Evolutionary conservation across 1,139 yeast species (phyloP).

Genomic region (Kodamaea derodonti): DNA sequence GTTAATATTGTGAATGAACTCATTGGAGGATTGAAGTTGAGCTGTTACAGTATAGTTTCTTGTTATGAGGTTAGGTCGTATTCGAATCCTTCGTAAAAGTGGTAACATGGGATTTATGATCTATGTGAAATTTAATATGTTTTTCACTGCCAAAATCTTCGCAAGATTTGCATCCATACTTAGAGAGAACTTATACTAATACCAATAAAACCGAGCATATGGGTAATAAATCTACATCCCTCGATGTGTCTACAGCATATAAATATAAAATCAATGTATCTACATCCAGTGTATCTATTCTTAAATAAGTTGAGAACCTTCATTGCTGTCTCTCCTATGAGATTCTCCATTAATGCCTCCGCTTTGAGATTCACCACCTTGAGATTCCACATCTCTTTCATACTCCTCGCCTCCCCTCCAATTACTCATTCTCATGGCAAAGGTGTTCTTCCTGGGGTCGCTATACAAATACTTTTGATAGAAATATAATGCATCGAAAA

Average conservation of each 20-base stretch:
- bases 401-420: constrained; percentile 15
- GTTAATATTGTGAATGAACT: constrained; percentile 1
- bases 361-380: too few relatives aligned
- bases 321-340: constrained; percentile 7
- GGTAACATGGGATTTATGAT: background rate
- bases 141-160: too few relatives aligned
- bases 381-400: too few relatives aligned
- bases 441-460: constrained; percentile 23
- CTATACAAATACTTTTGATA: constrained; percentile 52
- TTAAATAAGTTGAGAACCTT: constrained; percentile 5
- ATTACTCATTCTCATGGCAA: constrained; percentile 24
- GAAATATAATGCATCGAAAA: constrained; percentile 73
- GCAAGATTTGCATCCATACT: too few relatives aligned
- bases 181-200: too few relatives aligned
- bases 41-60: constrained; percentile 3
- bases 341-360: too few relatives aligned
- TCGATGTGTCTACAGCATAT: too few relatives aligned
- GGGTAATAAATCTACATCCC: too few relatives aligned
- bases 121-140: too few relatives aligned
- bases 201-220: too few relatives aligned
- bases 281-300: too few relatives aligned
- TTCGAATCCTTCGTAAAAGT: background rate
- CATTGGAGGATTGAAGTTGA: background rate
- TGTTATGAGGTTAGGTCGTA: constrained; percentile 1
- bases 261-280: too few relatives aligned